These are phyloP conservation scores for Ulmus americana DNA, from an alignment of 331 rosid species.

Conservation along the genomic window DNA sequence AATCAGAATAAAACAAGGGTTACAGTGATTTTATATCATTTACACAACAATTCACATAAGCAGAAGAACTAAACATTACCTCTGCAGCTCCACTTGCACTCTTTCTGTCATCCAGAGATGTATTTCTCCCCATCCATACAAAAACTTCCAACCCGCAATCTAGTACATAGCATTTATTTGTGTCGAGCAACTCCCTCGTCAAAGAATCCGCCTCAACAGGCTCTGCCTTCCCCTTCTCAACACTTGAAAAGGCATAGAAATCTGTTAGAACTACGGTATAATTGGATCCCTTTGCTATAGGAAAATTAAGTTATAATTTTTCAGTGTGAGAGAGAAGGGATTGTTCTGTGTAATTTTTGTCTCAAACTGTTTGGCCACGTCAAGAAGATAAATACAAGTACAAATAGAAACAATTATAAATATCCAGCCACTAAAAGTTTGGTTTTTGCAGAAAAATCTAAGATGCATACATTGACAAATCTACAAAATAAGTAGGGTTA, in stretches of 20 bases:
- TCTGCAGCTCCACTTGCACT: conserved; percentile 77
- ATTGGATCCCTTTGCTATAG: conserved; percentile 15
- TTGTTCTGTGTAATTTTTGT: background rate
- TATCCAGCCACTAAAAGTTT: conserved; percentile 2
- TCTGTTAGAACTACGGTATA: conserved; percentile 29
- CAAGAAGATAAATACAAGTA: background rate
- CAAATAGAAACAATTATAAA: background rate
- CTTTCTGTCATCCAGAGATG: conserved; percentile 83
- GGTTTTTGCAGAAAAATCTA: conserved; percentile 4
- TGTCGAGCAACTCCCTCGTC: conserved; percentile 69
- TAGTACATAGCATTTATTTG: conserved; percentile 74
- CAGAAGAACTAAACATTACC: conserved; percentile 40
- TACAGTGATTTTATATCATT: conserved; percentile 25
- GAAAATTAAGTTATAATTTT: background rate
- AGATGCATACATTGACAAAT: conserved; percentile 8
- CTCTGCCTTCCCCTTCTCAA: conserved; percentile 68
- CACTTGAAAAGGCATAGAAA: conserved; percentile 39
- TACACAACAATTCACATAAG: conserved; percentile 14
- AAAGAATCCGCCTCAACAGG: conserved; percentile 61
- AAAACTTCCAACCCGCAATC: conserved; percentile 86
- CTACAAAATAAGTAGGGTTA: conserved; percentile 10
- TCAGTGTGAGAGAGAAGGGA: background rate
- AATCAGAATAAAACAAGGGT: conserved; percentile 22
- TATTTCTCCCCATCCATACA: conserved; percentile 91
- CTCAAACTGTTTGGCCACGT: background rate